Conservation (phyloP, 257 asterid genomes). For the Ocimum tenuiflorum region DNA sequence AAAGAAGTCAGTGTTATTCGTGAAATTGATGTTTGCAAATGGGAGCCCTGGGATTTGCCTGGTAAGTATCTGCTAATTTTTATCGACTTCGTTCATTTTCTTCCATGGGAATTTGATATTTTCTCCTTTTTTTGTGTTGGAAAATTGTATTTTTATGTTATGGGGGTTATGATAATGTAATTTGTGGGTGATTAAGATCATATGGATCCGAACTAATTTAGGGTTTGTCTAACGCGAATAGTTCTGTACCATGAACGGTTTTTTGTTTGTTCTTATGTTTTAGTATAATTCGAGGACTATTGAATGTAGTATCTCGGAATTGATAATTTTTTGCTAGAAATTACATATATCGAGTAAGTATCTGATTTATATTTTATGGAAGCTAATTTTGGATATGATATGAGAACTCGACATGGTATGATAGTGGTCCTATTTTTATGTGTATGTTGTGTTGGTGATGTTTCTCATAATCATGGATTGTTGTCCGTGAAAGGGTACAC, state of each 20-base stretch:
- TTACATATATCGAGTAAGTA: background rate
- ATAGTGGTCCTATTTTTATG: background rate
- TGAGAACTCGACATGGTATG: background rate
- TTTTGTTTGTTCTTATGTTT: background rate
- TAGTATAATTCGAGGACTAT: background rate
- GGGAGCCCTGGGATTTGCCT: slow-evolving; percentile 86
- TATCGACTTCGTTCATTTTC: background rate
- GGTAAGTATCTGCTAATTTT: slow-evolving; percentile 22
- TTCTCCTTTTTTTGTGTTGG: background rate
- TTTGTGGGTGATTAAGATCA: background rate
- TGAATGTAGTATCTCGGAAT: background rate
- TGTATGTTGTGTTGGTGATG: background rate
- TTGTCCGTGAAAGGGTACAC: background rate
- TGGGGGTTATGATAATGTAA: background rate
- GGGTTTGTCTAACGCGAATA: slow-evolving; percentile 1
- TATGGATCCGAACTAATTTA: slow-evolving; percentile 10
- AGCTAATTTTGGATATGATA: background rate
- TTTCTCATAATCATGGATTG: background rate
- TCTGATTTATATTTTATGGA: background rate
- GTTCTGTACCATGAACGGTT: background rate
- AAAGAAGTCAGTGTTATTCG: slow-evolving; percentile 65
- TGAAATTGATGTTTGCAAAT: slow-evolving; percentile 75
- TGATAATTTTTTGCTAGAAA: background rate
- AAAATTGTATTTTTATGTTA: background rate
- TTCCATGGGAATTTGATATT: background rate